Evolutionary conservation across 2,329 filamentous ascomycete species (phyloP).

Genomic region (Tympanopsis confertula): DNA sequence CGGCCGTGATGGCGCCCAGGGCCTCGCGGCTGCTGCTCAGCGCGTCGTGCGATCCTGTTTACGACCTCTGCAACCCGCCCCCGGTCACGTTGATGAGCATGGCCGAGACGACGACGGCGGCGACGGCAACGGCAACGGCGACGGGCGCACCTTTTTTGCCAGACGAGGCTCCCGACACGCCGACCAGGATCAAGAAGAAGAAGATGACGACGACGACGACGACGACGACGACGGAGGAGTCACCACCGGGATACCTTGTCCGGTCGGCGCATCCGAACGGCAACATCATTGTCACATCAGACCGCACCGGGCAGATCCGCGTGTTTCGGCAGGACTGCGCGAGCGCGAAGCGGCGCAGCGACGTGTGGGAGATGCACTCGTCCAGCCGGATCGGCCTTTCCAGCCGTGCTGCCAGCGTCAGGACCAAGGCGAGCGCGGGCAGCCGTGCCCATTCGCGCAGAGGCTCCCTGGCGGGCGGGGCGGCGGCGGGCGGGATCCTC

Average conservation of each 20-base stretch:
- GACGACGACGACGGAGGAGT: conserved; percentile 36
- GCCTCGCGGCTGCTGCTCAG: conserved; percentile 68
- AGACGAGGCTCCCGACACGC: conserved; percentile 10
- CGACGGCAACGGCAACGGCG: conserved; percentile 11
- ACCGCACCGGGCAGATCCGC: conserved; percentile 80
- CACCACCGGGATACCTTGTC: conserved; percentile 66
- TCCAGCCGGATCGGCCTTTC: conserved; percentile 45
- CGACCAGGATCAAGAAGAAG: conserved; percentile 14
- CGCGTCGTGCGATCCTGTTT: conserved; percentile 81
- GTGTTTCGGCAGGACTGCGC: conserved; percentile 94
- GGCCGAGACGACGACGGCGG: conserved; percentile 40
- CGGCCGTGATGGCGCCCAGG: conserved; percentile 73
- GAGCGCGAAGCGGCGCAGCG: conserved; percentile 62
- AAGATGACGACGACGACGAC: conserved; percentile 54
- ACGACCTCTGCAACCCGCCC: conserved; percentile 89
- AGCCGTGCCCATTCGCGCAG: conserved; percentile 37
- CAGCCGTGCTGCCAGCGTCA: conserved; percentile 42
- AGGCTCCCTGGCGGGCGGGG: conserved; percentile 34
- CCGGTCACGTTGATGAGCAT: conserved; percentile 71
- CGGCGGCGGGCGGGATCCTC: conserved; percentile 9
- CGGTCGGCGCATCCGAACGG: conserved; percentile 67
- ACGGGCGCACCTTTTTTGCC: conserved; percentile 2
- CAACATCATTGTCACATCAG: conserved; percentile 85
- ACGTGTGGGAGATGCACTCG: conserved; percentile 68
- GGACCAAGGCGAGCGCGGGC: conserved; percentile 37